A percentile compares a stretch with the other conserved stretches of the same genome.
Conservation (phyloP, 176 grass and related monocot species). For the Oryza australiensis region DNA sequence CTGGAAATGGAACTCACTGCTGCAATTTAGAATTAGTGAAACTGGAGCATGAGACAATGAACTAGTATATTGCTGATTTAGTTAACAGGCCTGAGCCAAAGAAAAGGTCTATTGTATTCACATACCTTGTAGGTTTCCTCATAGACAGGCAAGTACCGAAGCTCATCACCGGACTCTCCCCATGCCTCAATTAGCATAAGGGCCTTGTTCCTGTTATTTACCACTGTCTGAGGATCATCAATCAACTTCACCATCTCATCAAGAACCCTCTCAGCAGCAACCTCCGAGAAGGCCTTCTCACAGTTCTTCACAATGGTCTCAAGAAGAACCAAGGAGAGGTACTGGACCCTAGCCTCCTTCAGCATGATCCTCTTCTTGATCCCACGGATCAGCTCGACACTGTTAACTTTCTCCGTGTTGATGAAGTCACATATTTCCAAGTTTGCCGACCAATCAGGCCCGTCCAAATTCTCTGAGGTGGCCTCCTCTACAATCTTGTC, state of each 20-base stretch:
- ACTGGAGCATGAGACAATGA: not conserved
- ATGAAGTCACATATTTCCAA: slow-evolving; percentile 84
- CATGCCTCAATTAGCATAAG: slow-evolving; percentile 82
- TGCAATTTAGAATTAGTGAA: not conserved
- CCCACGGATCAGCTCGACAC: slow-evolving; percentile 70
- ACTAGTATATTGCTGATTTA: slow-evolving; percentile 1
- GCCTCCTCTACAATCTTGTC: slow-evolving; percentile 92
- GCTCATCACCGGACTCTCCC: slow-evolving; percentile 84
- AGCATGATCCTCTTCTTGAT: slow-evolving; percentile 95
- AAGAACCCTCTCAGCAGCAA: slow-evolving; percentile 81
- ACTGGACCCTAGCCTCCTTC: slow-evolving; percentile 78
- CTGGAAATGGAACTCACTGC: not conserved
- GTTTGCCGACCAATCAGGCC: slow-evolving; percentile 78
- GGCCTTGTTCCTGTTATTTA: slow-evolving; percentile 80
- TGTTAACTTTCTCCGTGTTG: slow-evolving; percentile 71
- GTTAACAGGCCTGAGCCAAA: not conserved
- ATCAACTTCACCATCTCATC: slow-evolving; percentile 94
- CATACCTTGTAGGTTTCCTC: slow-evolving; percentile 96
- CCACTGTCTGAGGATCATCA: slow-evolving; percentile 89
- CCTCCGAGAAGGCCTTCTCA: slow-evolving; percentile 90
- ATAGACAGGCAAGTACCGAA: slow-evolving; percentile 86
- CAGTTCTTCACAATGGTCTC: slow-evolving; percentile 95
- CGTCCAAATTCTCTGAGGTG: slow-evolving; percentile 72
- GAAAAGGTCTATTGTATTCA: not conserved
- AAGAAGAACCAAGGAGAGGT: slow-evolving; percentile 75